phyloP scores from a whole-genome alignment of 768 basidiomycete genomes.

The Trametes villosa region DNA sequence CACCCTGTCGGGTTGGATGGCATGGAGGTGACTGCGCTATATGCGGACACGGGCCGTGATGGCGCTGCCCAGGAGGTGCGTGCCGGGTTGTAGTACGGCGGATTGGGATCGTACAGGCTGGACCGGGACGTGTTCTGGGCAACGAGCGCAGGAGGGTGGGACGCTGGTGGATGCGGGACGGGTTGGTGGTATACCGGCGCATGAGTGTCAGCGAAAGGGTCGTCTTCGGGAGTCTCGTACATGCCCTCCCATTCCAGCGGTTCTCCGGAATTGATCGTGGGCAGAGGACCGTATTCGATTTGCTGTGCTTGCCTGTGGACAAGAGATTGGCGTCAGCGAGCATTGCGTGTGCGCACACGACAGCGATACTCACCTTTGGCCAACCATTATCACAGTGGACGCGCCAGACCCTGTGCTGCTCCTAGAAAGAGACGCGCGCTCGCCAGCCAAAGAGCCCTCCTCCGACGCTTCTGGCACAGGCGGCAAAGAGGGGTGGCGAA shows the following conservation, averaged over 20 bases:
- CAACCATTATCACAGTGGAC: constrained; percentile 18
- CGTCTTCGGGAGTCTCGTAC: constrained; percentile 23
- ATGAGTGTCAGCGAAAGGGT: constrained; percentile 36
- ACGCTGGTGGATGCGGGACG: constrained; percentile 9
- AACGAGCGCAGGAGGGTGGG: constrained; percentile 16
- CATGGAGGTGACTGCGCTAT: constrained; percentile 19
- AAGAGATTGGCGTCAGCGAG: neutral
- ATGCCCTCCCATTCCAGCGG: constrained; percentile 32
- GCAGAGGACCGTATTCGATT: constrained; percentile 22
- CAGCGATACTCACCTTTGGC: constrained; percentile 2
- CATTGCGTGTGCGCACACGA: neutral
- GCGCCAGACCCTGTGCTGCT: constrained; percentile 24
- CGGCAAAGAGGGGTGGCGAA: constrained; percentile 26
- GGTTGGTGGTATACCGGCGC: constrained; percentile 13
- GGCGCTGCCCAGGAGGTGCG: constrained; percentile 19
- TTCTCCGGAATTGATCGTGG: constrained; percentile 40
- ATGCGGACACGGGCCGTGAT: constrained; percentile 25
- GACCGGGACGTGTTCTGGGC: constrained; percentile 16
- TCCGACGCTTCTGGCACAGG: constrained; percentile 31
- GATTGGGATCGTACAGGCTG: constrained; percentile 12
- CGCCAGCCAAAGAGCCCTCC: constrained; percentile 25
- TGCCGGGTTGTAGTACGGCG: constrained; percentile 15
- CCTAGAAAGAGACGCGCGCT: constrained; percentile 27
- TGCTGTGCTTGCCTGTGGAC: neutral
- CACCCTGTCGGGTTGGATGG: constrained; percentile 19